Base-by-base conservation (phyloP, 345 rosid species). In the Linum tenue region DNA sequence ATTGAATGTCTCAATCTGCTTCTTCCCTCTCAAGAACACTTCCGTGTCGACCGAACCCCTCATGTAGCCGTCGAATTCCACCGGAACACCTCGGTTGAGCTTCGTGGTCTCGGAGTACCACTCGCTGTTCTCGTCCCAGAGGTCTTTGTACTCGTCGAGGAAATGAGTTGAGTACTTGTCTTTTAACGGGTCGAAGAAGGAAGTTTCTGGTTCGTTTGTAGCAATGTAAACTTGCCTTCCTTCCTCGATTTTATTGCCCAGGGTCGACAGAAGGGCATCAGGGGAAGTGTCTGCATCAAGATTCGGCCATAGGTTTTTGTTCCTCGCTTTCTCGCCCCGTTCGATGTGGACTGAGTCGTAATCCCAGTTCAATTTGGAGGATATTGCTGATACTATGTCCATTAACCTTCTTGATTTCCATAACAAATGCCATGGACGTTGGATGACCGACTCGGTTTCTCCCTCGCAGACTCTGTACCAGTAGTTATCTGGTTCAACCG, bases 391-490 rank as follows among this genome's bases (percentile, higher is more conserved):
- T 41, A 88, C 92, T 4, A 92, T 90, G 51, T 90, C 98, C 98
- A 88, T 80, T 72, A 94, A 76, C 75, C 97, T 85, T 66, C 80
- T 94, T 0, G 99, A 90, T 71, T 94, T 90, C 97, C 97, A 90
- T 59, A 90, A 15, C 68, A 90, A 72, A 81, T 86, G 88, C 94
- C 97, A 94, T 1, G 99, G 96, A 68, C 97, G 79, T 58, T 85
- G 79, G 59, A 94, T 76, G 38, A 80, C 77, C 44, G 95, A 84
- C 62, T 82, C 99, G 3, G 92, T 80, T 69, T 88, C 96, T 51
- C 96, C 99, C 77, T 90, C 96, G 14, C 97, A 94, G n/a, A 88
- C 97, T 43, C 96, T 82, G 64, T 90, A 94, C 97, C 96, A 94
- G 77, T 85, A 94, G 68, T 94, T 90, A 72, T 94, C 96, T 6